These are phyloP conservation scores for Tetrahymena malaccensis DNA, from an alignment of 73 alveolate genomes.

Conservation along the genomic window DNA sequence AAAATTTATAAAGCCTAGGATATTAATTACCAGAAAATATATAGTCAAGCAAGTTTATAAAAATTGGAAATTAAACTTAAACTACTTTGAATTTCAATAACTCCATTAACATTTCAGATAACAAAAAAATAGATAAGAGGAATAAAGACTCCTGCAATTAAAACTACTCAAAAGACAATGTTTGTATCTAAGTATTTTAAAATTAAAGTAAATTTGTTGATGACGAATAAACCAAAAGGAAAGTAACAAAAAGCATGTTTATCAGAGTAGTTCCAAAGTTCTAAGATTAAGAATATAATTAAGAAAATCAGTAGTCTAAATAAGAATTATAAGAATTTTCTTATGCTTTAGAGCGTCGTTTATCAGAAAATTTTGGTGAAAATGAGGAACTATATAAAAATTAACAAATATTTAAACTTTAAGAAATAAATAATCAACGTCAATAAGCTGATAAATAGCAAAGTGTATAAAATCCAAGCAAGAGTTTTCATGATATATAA, in stretches of 20 bases:
- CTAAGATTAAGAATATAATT: background rate
- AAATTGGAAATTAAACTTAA: background rate
- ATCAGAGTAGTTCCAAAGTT: background rate
- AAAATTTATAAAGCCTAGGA: background rate
- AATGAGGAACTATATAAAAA: background rate
- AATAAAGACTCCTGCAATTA: background rate
- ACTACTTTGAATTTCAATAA: background rate
- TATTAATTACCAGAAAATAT: background rate
- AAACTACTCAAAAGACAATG: background rate
- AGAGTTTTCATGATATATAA: background rate
- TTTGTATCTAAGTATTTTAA: background rate
- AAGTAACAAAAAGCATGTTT: background rate
- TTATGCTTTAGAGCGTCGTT: background rate
- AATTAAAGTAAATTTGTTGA: too few species aligned
- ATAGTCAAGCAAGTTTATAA: background rate
- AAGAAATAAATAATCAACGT: background rate
- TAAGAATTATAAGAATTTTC: background rate
- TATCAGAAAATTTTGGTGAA: background rate
- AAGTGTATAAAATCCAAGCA: too few species aligned
- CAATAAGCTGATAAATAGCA: background rate
- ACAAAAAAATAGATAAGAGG: background rate
- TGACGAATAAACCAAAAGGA: background rate
- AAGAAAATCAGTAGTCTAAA: background rate
- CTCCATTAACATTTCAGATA: background rate
- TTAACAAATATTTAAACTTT: too few species aligned